These are phyloP conservation scores for Aspergillus ochraceoroseus DNA, from an alignment of 2,329 filamentous ascomycete genomes.

Conservation along the genomic window DNA sequence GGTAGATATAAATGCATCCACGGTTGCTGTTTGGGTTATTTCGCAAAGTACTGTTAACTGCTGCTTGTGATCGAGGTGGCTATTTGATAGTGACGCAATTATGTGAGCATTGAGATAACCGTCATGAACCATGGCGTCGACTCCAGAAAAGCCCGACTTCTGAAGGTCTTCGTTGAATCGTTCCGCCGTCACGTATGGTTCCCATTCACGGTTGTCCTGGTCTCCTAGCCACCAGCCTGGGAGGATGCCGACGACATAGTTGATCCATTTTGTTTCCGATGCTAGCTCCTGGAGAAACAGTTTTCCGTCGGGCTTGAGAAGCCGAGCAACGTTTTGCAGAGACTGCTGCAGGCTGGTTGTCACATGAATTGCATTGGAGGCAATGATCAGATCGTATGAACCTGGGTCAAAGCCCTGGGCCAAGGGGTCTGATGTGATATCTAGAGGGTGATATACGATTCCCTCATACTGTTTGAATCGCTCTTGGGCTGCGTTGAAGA, in stretches of 20 bases:
- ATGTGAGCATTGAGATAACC: slow-evolving; percentile 14
- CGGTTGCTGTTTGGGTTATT: not conserved
- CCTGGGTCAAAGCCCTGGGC: slow-evolving; percentile 29
- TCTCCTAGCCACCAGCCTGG: slow-evolving; percentile 41
- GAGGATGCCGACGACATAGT: slow-evolving; percentile 25
- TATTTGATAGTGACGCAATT: slow-evolving; percentile 3
- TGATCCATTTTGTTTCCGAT: slow-evolving; percentile 3
- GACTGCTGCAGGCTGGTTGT: slow-evolving; percentile 11
- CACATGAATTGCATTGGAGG: slow-evolving; percentile 30
- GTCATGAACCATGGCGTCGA: slow-evolving; percentile 13
- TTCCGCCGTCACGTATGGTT: slow-evolving; percentile 19
- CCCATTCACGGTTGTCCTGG: slow-evolving; percentile 10
- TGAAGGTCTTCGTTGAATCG: slow-evolving; percentile 20
- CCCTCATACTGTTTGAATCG: slow-evolving; percentile 20
- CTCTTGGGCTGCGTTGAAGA: slow-evolving; percentile 26
- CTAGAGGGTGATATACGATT: slow-evolving; percentile 30
- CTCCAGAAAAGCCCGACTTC: slow-evolving; percentile 20
- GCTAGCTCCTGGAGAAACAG: slow-evolving; percentile 45
- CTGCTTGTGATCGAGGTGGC: not conserved
- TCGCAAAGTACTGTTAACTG: not conserved
- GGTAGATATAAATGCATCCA: not conserved
- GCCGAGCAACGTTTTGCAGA: slow-evolving; percentile 21
- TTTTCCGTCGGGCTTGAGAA: slow-evolving; percentile 43
- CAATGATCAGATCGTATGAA: slow-evolving; percentile 35
- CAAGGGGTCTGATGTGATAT: slow-evolving; percentile 28